Conservation (phyloP, 2,329 filamentous ascomycete species). For the Diaporthe vaccinii region DNA sequence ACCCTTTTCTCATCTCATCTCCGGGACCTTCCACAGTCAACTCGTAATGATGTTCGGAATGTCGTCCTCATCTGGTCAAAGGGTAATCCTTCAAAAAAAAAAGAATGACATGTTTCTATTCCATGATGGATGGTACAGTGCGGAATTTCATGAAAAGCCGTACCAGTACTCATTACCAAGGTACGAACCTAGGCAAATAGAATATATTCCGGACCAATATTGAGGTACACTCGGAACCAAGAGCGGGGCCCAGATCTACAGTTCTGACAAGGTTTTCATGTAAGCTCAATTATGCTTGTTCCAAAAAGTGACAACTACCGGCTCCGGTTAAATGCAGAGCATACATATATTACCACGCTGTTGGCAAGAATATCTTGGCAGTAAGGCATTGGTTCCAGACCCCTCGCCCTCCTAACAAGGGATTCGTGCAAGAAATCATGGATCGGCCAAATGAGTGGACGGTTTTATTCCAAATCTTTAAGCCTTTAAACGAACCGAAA, state of each 20-base stretch:
- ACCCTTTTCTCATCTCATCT: neutral
- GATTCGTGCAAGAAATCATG: neutral
- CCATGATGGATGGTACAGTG: neutral
- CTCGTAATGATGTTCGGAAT: too few species aligned
- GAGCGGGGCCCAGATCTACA: conserved; percentile 17
- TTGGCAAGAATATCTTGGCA: conserved; percentile 19
- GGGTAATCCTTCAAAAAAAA: neutral
- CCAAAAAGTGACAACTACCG: conserved; percentile 21
- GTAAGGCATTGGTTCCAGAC: neutral
- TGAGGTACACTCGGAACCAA: neutral
- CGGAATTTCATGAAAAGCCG: neutral
- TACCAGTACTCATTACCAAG: neutral
- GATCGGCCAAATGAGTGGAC: conserved; percentile 1
- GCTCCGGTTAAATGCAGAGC: conserved; percentile 15
- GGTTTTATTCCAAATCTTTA: neutral
- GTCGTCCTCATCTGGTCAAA: neutral
- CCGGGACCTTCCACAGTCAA: too few species aligned
- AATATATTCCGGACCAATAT: neutral
- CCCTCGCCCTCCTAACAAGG: neutral
- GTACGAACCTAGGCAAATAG: neutral
- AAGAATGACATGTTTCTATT: neutral
- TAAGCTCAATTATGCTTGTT: conserved; percentile 23
- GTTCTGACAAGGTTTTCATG: neutral
- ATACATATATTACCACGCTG: conserved; percentile 12
- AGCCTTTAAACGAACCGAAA: neutral